A percentile compares a stretch with the other conserved stretches of the same genome.
phyloP scores from a whole-genome alignment of 2,329 filamentous ascomycete species.

The Triangularia verruculosa region DNA sequence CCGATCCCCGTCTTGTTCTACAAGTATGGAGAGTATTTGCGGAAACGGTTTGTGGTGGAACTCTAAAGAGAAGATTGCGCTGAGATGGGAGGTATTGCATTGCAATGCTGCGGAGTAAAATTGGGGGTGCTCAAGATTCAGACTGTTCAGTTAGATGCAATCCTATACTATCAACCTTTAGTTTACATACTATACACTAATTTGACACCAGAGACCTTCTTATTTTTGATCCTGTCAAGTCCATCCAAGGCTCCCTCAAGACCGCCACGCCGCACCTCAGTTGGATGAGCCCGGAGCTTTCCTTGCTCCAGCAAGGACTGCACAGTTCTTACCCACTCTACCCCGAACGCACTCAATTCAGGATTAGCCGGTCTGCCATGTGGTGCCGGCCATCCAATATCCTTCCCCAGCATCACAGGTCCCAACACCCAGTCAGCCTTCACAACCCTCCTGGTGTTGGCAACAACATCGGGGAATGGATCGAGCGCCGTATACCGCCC shows the following conservation, averaged over 20 bases:
- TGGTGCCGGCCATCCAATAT: background rate
- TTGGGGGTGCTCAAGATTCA: too few species aligned
- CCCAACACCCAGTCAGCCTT: background rate
- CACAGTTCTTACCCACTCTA: background rate
- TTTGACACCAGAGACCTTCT: background rate
- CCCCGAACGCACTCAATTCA: background rate
- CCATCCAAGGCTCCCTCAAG: background rate
- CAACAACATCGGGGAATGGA: background rate
- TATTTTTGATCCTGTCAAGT: background rate
- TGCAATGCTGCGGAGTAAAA: too few species aligned
- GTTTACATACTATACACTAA: background rate
- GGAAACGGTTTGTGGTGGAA: background rate
- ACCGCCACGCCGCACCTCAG: background rate
- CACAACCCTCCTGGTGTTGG: background rate
- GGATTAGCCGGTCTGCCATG: background rate
- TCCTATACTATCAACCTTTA: background rate
- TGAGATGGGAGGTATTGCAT: too few species aligned
- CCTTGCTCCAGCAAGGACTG: background rate
- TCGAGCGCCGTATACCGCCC: slow-evolving; percentile 25
- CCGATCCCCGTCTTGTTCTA: slow-evolving; percentile 14
- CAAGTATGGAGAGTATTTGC: slow-evolving; percentile 11
- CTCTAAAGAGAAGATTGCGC: too few species aligned
- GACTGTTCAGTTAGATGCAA: too few species aligned
- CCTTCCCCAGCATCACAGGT: background rate
- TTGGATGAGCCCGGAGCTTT: background rate